A percentile compares a stretch with the other conserved stretches of the same genome.
phyloP scores from a whole-genome alignment of 495 filamentous ascomycete genomes.

The Daldinia caldariorum region DNA sequence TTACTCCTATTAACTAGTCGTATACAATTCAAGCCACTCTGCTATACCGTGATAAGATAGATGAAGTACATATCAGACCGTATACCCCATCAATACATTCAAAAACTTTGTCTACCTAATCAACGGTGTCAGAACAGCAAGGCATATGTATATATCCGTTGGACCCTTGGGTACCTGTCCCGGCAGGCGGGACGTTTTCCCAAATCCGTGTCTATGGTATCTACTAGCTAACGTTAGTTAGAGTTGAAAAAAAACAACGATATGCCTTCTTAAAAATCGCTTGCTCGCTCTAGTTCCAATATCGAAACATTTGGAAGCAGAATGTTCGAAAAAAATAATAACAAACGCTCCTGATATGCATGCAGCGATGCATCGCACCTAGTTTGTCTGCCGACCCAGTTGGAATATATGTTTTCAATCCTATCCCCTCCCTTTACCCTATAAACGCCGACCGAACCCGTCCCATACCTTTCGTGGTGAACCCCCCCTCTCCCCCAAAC shows the following conservation, averaged over 20 bases:
- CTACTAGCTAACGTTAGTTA: constrained; percentile 8
- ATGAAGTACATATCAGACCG: not conserved
- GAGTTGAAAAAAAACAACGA: not conserved
- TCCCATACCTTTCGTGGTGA: constrained; percentile 10
- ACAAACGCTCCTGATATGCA: constrained; percentile 29
- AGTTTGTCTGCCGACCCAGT: constrained; percentile 16
- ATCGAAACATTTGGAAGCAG: constrained; percentile 4
- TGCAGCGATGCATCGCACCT: constrained; percentile 21
- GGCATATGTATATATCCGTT: constrained; percentile 9
- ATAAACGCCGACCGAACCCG: constrained; percentile 20
- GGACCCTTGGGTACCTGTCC: constrained; percentile 1
- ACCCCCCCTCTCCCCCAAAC: too few species aligned
- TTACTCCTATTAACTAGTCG: not conserved
- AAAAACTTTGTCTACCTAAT: not conserved
- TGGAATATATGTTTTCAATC: constrained; percentile 22
- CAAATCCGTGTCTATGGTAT: constrained; percentile 25
- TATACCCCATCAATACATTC: not conserved
- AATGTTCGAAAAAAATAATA: constrained; percentile 3
- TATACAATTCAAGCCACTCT: not conserved
- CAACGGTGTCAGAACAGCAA: not conserved
- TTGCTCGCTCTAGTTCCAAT: constrained; percentile 27
- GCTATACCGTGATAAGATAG: not conserved
- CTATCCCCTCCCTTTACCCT: constrained; percentile 7
- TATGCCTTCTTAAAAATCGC: constrained; percentile 21
- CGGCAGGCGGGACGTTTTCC: constrained; percentile 4